These are phyloP conservation scores for Lunasporangiospora selenospora DNA, from an alignment of 192 early-diverging fungal genomes.

Conservation along the genomic window DNA sequence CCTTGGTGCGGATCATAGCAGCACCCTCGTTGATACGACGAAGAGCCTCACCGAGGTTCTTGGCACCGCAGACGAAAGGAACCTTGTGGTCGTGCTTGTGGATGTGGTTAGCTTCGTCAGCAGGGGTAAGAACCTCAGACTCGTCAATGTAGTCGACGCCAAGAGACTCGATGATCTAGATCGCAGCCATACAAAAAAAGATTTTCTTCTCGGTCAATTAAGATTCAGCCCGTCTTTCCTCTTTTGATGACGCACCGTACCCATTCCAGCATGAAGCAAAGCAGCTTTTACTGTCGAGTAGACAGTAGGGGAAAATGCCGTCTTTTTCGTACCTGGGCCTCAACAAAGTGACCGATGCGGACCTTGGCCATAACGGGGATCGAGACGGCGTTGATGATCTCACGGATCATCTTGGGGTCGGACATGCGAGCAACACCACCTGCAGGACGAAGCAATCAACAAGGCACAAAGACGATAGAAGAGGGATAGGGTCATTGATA, in stretches of 20 bases:
- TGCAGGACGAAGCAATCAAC: no score
- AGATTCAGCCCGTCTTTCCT: not conserved
- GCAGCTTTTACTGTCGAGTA: no score
- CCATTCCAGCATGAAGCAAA: not conserved
- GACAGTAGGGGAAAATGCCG: no score
- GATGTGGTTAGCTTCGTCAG: constrained; percentile 97
- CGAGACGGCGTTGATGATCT: constrained; percentile 93
- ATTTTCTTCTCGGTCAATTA: not conserved
- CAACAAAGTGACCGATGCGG: constrained; percentile 98
- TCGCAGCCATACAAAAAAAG: constrained; percentile 7
- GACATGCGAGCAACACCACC: constrained; percentile 98
- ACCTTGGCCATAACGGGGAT: constrained; percentile 99
- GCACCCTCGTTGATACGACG: constrained; percentile 97
- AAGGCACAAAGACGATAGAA: not conserved
- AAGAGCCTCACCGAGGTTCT: constrained; percentile 97
- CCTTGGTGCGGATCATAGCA: constrained; percentile 98
- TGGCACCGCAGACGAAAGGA: constrained; percentile 96
- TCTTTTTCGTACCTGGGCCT: constrained; percentile 81
- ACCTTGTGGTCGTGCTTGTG: constrained; percentile 93
- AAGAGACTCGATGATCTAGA: constrained; percentile 85
- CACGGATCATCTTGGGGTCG: constrained; percentile 96
- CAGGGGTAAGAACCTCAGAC: constrained; percentile 94
- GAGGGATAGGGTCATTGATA: not conserved
- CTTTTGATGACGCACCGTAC: not conserved
- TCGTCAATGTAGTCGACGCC: constrained; percentile 98